phyloP scores from a whole-genome alignment of 2,329 filamentous ascomycete genomes.

The Thermothelomyces thermophilus region DNA sequence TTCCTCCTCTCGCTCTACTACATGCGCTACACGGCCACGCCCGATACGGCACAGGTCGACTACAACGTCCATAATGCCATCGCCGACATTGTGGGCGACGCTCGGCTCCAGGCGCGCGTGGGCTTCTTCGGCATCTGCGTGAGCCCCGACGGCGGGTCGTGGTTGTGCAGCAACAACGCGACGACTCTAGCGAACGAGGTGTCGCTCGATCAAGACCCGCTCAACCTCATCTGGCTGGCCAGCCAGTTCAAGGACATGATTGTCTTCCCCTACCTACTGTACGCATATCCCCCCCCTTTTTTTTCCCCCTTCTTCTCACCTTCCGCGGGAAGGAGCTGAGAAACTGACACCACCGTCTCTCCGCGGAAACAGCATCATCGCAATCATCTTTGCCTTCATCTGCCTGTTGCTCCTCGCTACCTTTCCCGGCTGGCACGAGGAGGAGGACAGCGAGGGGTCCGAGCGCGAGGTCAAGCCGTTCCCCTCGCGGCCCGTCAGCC shows the following conservation, averaged over 20 bases:
- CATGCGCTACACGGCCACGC: slow-evolving; percentile 72
- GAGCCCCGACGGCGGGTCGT: slow-evolving; percentile 81
- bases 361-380: slow-evolving; percentile 66
- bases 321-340: too few relatives aligned
- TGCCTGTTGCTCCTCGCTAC: slow-evolving; percentile 92
- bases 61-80: slow-evolving; percentile 82
- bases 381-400: slow-evolving; percentile 93
- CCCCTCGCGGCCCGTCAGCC: slow-evolving; percentile 83
- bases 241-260: slow-evolving; percentile 98
- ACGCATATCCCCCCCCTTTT: slow-evolving; percentile 34
- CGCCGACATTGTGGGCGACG: slow-evolving; percentile 79
- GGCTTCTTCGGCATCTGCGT: slow-evolving; percentile 98
- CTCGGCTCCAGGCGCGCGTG: slow-evolving; percentile 81
- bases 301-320: background rate
- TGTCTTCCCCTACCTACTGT: slow-evolving; percentile 96
- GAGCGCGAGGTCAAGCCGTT: slow-evolving; percentile 92
- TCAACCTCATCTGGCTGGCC: slow-evolving; percentile 96
- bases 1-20: slow-evolving; percentile 99
- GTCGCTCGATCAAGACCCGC: slow-evolving; percentile 82
- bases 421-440: slow-evolving; percentile 96
- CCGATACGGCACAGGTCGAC: slow-evolving; percentile 82
- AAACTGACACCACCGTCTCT: too few relatives aligned
- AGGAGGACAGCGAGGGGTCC: slow-evolving; percentile 70
- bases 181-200: slow-evolving; percentile 87
- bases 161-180: slow-evolving; percentile 95